Evolutionary conservation across 768 basidiomycete species (phyloP), one percentile per base, ranked within the genome.

Genomic region (Tricholoma furcatifolium): DNA sequence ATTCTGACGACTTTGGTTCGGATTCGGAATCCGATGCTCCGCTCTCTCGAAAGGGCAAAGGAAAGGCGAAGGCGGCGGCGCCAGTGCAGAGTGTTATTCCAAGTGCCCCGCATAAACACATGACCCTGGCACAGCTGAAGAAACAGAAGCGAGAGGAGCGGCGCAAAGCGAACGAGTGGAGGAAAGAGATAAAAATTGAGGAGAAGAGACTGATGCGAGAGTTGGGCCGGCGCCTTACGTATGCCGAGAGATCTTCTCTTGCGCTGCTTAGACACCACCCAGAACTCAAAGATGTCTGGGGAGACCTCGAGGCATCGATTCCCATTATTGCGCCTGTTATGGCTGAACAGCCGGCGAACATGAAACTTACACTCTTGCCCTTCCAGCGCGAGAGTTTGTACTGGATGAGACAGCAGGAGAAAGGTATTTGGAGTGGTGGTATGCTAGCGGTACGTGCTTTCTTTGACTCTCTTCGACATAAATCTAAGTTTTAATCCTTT

Each of bases 401-500:
- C 62, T 99, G 97, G 97, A 96, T 99, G 93, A 81, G 83, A 60
- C 79, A 91, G 63, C 97, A 98, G 72, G 97, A 99, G 67, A 74
- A 85, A 49, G 80, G 89, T 6, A 70, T 83, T 2, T 98, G 95
- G 91, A 74, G 77, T 43, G 97, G 96, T 34, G 97, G 96, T 4
- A 87, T 98, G 83, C 76, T 98, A 48, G 93, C 94, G 17, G 91
- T 91, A 69, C 60, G 87, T 73, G 23, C 57, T 38, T 50, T 17
- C 47, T 47, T 23, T 53, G 10, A 31, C 3, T 10, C 12, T 17
- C 6, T 49, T 51, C 32, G 36, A 2, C 32, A 39, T 15, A 24
- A 21, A 4, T 53, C 56, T 39, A 35, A 47, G 20, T 30, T 20
- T 23, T 53, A n/a, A 11, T 18, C 24, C 3, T 24, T 9, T 53